Evolutionary conservation across 2,329 filamentous ascomycete genomes (phyloP).

Genomic region (Fusarium nisikadoi): DNA sequence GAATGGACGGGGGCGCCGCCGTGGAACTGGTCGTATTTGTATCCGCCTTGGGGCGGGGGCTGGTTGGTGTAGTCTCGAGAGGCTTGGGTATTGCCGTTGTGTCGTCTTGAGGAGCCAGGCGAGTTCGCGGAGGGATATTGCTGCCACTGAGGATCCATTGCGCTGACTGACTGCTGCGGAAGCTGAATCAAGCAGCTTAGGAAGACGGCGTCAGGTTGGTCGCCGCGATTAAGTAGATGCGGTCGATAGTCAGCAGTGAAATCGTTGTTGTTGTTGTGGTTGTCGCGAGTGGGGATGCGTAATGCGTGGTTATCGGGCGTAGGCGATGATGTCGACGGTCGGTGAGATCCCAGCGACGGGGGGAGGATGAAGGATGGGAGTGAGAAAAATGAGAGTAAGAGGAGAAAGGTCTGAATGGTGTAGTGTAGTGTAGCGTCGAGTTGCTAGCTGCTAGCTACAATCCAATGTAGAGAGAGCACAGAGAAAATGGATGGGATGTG

Average conservation of each 20-base stretch:
- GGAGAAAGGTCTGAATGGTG: slow-evolving; percentile 20
- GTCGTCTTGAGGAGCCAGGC: slow-evolving; percentile 71
- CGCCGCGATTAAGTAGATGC: slow-evolving; percentile 16
- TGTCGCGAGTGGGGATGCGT: slow-evolving; percentile 26
- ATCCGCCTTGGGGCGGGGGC: slow-evolving; percentile 61
- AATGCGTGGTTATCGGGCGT: slow-evolving; percentile 37
- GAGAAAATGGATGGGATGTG: slow-evolving; percentile 8
- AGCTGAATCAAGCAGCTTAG: slow-evolving; percentile 36
- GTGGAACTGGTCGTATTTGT: slow-evolving; percentile 76
- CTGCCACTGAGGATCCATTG: slow-evolving; percentile 71
- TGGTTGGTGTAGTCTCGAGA: slow-evolving; percentile 59
- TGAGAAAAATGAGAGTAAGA: slow-evolving; percentile 33
- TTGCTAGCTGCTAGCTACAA: slow-evolving; percentile 30
- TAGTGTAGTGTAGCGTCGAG: slow-evolving; percentile 24
- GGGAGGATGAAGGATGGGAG: slow-evolving; percentile 16
- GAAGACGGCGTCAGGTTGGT: slow-evolving; percentile 34
- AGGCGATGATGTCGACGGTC: slow-evolving; percentile 36
- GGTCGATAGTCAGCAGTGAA: slow-evolving; percentile 29
- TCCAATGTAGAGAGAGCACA: slow-evolving; percentile 20
- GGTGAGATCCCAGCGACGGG: slow-evolving; percentile 28
- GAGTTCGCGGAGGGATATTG: slow-evolving; percentile 69
- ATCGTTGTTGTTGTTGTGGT: slow-evolving; percentile 26
- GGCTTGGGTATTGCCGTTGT: slow-evolving; percentile 63
- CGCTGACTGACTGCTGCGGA: slow-evolving; percentile 33
- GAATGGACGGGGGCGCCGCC: slow-evolving; percentile 49